A percentile compares a stretch with the other conserved stretches of the same genome.
Conservation (phyloP, 257 asterid species). For the Parsonsia alboflavescens region DNA sequence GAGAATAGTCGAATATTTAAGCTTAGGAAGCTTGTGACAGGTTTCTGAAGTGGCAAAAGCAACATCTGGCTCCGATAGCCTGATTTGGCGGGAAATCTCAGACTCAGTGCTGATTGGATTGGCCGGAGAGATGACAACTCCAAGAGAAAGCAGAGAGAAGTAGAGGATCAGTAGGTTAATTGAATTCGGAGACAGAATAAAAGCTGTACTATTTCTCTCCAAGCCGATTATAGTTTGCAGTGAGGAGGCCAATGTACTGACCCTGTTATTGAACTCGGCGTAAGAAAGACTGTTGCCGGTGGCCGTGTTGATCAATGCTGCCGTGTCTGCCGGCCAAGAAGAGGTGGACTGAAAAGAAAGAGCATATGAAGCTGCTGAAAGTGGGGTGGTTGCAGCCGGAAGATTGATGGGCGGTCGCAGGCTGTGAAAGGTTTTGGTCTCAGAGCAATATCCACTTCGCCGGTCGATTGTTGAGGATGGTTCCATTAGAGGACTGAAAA, state of each 20-base stretch:
- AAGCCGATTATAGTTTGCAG: conserved; percentile 26
- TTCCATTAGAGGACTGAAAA: background rate
- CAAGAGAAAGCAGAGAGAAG: conserved; percentile 43
- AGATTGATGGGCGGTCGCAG: conserved; percentile 41
- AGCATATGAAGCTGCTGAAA: conserved; percentile 40
- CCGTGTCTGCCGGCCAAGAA: conserved; percentile 13
- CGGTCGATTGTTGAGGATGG: conserved; percentile 28
- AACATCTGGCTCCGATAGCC: conserved; percentile 32
- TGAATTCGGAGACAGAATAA: conserved; percentile 37
- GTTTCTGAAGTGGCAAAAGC: conserved; percentile 41
- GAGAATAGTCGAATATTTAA: conserved; percentile 21
- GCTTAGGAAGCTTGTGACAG: conserved; percentile 28
- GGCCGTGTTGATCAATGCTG: conserved; percentile 35
- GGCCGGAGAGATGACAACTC: conserved; percentile 36
- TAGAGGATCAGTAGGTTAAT: conserved; percentile 35
- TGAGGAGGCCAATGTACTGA: conserved; percentile 24
- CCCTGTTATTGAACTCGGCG: conserved; percentile 24
- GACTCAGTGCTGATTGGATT: conserved; percentile 34
- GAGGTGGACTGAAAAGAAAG: conserved; percentile 34
- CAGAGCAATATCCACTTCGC: conserved; percentile 36
- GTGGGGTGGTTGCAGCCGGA: conserved; percentile 36
- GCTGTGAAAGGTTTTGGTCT: conserved; percentile 34
- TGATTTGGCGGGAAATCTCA: conserved; percentile 31
- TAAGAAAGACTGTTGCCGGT: conserved; percentile 30
- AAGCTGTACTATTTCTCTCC: conserved; percentile 33